A percentile compares a stretch with the other conserved stretches of the same genome.
These are phyloP conservation scores for Canna indica DNA, from an alignment of 176 grass and related monocot species.

Conservation along the genomic window DNA sequence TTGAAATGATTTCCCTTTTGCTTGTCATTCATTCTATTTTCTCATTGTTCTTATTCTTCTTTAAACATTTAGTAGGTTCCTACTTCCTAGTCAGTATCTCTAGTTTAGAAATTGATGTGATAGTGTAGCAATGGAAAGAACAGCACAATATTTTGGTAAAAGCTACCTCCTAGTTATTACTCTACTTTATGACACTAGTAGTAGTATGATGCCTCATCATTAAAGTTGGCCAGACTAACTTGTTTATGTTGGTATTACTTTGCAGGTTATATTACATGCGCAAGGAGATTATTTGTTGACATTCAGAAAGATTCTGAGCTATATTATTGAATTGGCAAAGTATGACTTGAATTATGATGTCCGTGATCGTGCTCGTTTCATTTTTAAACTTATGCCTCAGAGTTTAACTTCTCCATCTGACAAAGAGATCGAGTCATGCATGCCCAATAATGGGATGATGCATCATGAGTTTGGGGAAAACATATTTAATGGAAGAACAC, in stretches of 20 bases:
- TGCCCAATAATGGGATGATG: constrained; percentile 28
- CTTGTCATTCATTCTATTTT: too few relatives aligned
- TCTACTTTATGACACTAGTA: too few relatives aligned
- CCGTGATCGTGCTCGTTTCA: constrained; percentile 62
- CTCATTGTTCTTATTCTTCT: too few relatives aligned
- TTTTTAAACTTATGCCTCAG: constrained; percentile 46
- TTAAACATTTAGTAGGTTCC: too few relatives aligned
- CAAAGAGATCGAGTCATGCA: constrained; percentile 10
- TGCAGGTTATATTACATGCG: constrained; percentile 62
- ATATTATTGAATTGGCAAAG: constrained; percentile 66
- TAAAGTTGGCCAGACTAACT: not conserved
- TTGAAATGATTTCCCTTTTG: too few relatives aligned
- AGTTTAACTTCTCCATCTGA: constrained; percentile 3
- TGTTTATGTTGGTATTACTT: constrained; percentile 16
- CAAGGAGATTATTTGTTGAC: constrained; percentile 42
- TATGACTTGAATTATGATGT: constrained; percentile 81
- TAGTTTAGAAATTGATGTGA: too few relatives aligned
- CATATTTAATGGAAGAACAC: constrained; percentile 46
- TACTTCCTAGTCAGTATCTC: too few relatives aligned
- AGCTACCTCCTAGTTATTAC: too few relatives aligned
- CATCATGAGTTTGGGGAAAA: constrained; percentile 39
- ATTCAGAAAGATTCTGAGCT: constrained; percentile 59
- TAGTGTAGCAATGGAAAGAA: too few relatives aligned
- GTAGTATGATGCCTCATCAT: too few relatives aligned
- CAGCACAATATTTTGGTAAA: too few relatives aligned